Conservation (phyloP, 1,284 basidiomycete species). For the Cutaneotrichosporon sp. region DNA sequence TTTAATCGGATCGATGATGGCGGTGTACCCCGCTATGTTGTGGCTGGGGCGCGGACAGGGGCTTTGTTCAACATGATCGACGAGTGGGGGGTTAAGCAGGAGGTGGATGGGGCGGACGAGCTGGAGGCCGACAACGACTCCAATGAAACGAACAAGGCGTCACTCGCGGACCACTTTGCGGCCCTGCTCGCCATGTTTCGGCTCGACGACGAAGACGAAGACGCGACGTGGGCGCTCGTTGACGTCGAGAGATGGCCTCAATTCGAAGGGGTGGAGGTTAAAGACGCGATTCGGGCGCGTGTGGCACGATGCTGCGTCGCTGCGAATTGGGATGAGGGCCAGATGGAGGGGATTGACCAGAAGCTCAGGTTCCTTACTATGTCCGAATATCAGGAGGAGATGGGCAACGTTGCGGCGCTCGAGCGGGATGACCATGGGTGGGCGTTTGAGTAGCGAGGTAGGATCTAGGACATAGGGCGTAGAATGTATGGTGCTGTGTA, state of each 20-base stretch:
- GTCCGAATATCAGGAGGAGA: not conserved
- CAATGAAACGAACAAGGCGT: not conserved
- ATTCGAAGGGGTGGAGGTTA: not conserved
- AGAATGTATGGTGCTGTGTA: not conserved
- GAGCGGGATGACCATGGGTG: conserved; percentile 4
- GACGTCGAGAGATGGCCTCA: not conserved
- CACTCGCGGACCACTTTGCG: not conserved
- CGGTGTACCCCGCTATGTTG: not conserved
- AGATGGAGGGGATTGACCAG: not conserved
- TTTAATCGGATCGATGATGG: conserved; percentile 2
- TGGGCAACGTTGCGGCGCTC: not conserved
- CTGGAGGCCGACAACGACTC: no score
- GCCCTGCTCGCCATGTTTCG: not conserved
- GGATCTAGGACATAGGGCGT: no score
- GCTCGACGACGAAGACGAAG: conserved; percentile 4
- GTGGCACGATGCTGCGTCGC: not conserved
- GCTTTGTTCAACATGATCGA: not conserved
- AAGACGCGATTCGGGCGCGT: not conserved
- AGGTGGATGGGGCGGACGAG: not conserved
- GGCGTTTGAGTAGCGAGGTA: not conserved
- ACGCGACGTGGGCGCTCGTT: not conserved
- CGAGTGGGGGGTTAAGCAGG: not conserved
- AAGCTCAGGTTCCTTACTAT: not conserved
- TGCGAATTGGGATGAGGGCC: not conserved
- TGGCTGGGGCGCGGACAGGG: not conserved